Evolutionary conservation across 768 basidiomycete genomes (phyloP).

Genomic region (Pisolithus orientalis): DNA sequence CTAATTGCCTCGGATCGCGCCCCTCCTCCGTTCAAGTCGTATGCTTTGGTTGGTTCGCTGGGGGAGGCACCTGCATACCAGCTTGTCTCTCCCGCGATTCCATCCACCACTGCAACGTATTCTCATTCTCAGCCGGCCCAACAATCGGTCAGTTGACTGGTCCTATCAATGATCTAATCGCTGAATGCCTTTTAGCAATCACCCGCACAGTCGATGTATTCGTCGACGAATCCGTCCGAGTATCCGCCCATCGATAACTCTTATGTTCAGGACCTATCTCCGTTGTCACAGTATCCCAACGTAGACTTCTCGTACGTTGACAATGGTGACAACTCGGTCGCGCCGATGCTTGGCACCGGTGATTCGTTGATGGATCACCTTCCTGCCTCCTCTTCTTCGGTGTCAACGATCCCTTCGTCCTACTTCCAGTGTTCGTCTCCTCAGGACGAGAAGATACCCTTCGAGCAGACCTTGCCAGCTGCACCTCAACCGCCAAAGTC

Average conservation of each 20-base stretch:
- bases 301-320: background rate
- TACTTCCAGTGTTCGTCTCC: slow-evolving; percentile 13
- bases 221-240: background rate
- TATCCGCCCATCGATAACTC: background rate
- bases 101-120: background rate
- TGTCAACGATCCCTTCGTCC: slow-evolving; percentile 10
- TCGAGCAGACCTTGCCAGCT: background rate
- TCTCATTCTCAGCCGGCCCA: background rate
- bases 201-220: background rate
- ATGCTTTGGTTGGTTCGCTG: slow-evolving; percentile 23
- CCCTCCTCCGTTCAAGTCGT: slow-evolving; percentile 19
- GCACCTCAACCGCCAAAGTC: background rate
- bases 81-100: background rate
- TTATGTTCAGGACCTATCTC: background rate
- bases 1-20: background rate
- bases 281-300: background rate
- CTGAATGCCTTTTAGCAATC: background rate
- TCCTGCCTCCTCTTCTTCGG: slow-evolving; percentile 22
- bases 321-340: background rate
- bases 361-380: slow-evolving; percentile 28
- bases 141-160: background rate
- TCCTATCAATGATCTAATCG: background rate
- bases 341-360: background rate
- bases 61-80: slow-evolving; percentile 9
- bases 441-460: slow-evolving; percentile 14